Conservation (phyloP, 352 stramenopile species). For the Chrysophaeum taylorii region DNA sequence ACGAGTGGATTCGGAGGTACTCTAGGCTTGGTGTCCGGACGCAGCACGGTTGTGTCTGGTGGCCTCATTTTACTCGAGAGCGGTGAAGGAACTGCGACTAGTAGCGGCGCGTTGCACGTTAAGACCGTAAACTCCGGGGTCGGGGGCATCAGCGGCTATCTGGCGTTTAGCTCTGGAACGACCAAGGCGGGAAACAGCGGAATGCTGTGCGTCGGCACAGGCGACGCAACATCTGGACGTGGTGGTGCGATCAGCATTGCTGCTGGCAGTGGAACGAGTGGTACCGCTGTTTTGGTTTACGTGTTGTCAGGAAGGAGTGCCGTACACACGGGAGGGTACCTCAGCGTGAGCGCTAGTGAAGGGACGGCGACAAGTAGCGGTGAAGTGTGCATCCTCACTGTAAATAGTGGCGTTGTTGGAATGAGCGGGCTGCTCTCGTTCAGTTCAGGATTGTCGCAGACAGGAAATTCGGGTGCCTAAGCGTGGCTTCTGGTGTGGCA, state of each 20-base stretch:
- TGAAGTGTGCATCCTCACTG: too few relatives aligned
- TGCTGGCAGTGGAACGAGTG: conserved; percentile 42
- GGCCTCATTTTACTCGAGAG: not conserved
- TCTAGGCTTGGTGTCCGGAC: conserved; percentile 16
- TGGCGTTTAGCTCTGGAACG: conserved; percentile 34
- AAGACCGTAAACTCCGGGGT: conserved; percentile 9
- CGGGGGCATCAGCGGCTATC: conserved; percentile 31
- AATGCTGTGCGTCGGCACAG: conserved; percentile 51
- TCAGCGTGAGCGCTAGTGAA: too few relatives aligned
- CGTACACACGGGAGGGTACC: too few relatives aligned
- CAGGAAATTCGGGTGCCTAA: too few relatives aligned
- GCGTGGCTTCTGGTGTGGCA: too few relatives aligned
- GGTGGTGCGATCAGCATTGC: conserved; percentile 55
- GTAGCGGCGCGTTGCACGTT: not conserved
- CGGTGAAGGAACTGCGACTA: not conserved
- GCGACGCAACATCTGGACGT: conserved; percentile 41
- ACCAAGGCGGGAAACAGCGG: conserved; percentile 49
- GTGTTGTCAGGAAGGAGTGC: too few relatives aligned
- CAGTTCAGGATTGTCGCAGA: too few relatives aligned
- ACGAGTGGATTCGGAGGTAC: conserved; percentile 13
- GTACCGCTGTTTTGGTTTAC: conserved; percentile 37
- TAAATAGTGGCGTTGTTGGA: too few relatives aligned
- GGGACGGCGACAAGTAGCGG: too few relatives aligned
- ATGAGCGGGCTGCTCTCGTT: too few relatives aligned
- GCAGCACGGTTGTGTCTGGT: conserved; percentile 13